Evolutionary conservation across 805 yeast species (phyloP), one percentile per base, ranked within the genome.

Genomic region (Cyberlindnera xishuangbannaensis): DNA sequence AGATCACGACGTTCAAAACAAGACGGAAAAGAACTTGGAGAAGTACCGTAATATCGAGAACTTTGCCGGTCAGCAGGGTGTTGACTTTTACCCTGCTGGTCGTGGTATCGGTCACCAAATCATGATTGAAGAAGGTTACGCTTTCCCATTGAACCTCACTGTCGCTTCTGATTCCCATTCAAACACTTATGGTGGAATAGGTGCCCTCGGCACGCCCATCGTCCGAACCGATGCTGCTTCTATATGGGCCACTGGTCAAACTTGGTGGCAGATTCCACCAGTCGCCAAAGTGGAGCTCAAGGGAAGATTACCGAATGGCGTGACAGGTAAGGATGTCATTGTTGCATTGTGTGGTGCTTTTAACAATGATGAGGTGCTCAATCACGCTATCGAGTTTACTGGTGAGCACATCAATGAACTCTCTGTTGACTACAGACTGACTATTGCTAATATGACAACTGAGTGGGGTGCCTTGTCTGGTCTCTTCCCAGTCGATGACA

Each of bases 251-350:
- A 92, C 99, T 0, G 97, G 97, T 25, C 95, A 87, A 64, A 92
- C 98, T 4, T 92, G 99, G 99, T 92, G 98, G 98, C 98, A 94
- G 73, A 85, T 92, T 35, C 99, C 99, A 3, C 97, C 98, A 1
- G 97, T 92, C 16, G 98, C 97, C 22, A 76, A 78, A 51, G 97
- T 92, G 8, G 94, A 85, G 58, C 71, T 92, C 36, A 67, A 71
- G 44, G 96, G 96, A 27, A 60, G 73, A 46, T 70, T 92, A 38
- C 95, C 94, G 10, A 62, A 70, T 31, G 96, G 96, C 13, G 87
- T 85, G 13, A 78, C 95, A 4, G 99, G 99, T 42, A 92, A 92
- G 60, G 99, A 92, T 62, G 92, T 92, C 31, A 92, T 92, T 56
- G 95, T 94, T 15, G 92, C 97, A 1, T 69, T 92, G 27, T 92